Evolutionary conservation across 352 stramenopile species (phyloP).

Genomic region (Phytophthora fragariae): DNA sequence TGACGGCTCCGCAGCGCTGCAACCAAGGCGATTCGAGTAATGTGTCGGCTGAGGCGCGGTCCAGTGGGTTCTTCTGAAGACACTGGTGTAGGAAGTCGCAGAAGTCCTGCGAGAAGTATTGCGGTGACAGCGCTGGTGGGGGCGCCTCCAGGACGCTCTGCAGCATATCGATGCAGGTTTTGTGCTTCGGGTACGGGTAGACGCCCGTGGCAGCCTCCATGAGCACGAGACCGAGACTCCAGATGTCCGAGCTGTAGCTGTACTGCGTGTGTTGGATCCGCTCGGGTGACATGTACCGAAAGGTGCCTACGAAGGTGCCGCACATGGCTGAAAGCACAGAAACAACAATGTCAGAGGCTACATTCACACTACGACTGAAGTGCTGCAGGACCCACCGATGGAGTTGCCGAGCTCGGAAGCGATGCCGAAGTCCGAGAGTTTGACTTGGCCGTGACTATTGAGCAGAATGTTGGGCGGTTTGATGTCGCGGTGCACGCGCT

Average conservation of each 20-base stretch:
- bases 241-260: conserved; percentile 93
- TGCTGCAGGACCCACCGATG: conserved; percentile 53
- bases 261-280: conserved; percentile 91
- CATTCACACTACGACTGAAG: neutral
- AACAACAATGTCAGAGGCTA: conserved; percentile 22
- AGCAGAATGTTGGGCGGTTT: conserved; percentile 97
- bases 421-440: conserved; percentile 98
- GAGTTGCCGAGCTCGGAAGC: conserved; percentile 88
- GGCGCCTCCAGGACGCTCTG: conserved; percentile 79
- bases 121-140: conserved; percentile 65
- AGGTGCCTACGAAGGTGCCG: conserved; percentile 95
- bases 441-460: conserved; percentile 91
- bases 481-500: conserved; percentile 94
- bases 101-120: conserved; percentile 80
- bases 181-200: conserved; percentile 89
- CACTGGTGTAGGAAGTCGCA: conserved; percentile 74
- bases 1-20: conserved; percentile 64
- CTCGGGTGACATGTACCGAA: conserved; percentile 94
- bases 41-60: conserved; percentile 66
- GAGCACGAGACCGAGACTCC: conserved; percentile 92
- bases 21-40: conserved; percentile 82
- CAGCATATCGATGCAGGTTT: conserved; percentile 87
- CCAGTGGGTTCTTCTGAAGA: conserved; percentile 70
- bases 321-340: conserved; percentile 79
- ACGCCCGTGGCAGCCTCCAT: conserved; percentile 92